Evolutionary conservation across 495 filamentous ascomycete genomes (phyloP).

Genomic region (Sordaria brevicollis): DNA sequence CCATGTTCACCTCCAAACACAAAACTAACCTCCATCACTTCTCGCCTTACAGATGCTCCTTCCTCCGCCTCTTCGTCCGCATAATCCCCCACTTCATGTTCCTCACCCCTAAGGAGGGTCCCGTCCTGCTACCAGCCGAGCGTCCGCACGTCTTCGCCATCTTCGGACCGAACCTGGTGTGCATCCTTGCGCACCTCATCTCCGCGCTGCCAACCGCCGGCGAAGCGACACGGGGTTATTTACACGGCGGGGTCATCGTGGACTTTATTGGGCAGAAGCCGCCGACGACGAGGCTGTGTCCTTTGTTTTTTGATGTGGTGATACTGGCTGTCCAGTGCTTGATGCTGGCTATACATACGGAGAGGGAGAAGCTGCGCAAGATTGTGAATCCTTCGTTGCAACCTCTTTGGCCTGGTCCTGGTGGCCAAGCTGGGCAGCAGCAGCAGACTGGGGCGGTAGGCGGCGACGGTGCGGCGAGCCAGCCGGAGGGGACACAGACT

Average conservation of each 20-base stretch:
- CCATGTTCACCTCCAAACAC: background rate
- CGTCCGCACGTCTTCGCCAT: slow-evolving; percentile 62
- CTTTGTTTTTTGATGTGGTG: slow-evolving; percentile 54
- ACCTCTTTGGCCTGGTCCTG: slow-evolving; percentile 3
- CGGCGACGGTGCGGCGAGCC: slow-evolving; percentile 3
- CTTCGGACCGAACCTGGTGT: slow-evolving; percentile 58
- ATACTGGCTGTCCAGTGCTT: slow-evolving; percentile 60
- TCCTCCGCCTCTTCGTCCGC: slow-evolving; percentile 60
- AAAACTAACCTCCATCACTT: background rate
- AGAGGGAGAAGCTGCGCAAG: slow-evolving; percentile 49
- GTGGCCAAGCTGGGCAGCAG: background rate
- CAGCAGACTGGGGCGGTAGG: background rate
- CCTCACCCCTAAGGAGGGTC: slow-evolving; percentile 64
- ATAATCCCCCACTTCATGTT: slow-evolving; percentile 61
- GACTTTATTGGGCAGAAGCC: slow-evolving; percentile 79
- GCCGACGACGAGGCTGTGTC: slow-evolving; percentile 53
- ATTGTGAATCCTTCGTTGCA: slow-evolving; percentile 23
- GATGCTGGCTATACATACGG: slow-evolving; percentile 62
- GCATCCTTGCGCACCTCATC: slow-evolving; percentile 60
- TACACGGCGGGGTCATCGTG: slow-evolving; percentile 76
- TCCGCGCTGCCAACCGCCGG: slow-evolving; percentile 52
- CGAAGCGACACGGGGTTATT: slow-evolving; percentile 68
- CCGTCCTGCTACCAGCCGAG: slow-evolving; percentile 48
- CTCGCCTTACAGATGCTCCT: slow-evolving; percentile 53
- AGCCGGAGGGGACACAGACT: slow-evolving; percentile 43